Evolutionary conservation across 2,329 filamentous ascomycete genomes (phyloP).

Genomic region (Trichoderma koningiopsis): DNA sequence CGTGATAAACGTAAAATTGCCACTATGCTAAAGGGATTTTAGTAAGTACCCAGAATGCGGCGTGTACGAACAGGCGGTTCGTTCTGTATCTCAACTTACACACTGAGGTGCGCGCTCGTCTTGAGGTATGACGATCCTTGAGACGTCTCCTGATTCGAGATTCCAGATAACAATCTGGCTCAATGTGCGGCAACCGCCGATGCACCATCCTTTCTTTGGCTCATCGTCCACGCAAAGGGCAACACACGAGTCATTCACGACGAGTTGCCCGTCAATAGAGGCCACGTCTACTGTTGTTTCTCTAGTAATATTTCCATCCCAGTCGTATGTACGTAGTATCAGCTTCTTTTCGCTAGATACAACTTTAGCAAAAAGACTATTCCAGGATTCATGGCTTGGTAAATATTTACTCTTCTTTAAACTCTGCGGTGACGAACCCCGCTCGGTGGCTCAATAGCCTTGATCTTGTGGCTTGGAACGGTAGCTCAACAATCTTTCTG

Average conservation of each 20-base stretch:
- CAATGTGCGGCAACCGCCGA: background rate
- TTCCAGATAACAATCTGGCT: conserved; percentile 3
- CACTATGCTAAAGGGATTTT: conserved; percentile 1
- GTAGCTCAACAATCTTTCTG: background rate
- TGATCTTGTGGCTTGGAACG: background rate
- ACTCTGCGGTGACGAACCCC: conserved; percentile 12
- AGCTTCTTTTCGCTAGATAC: background rate
- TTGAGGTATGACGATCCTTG: conserved; percentile 8
- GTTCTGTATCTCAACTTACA: background rate
- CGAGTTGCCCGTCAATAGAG: background rate
- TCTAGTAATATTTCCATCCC: background rate
- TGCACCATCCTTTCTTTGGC: background rate
- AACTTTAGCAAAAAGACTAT: background rate
- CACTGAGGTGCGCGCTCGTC: conserved; percentile 15
- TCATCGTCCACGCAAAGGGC: background rate
- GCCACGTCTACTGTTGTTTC: background rate
- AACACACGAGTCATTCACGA: background rate
- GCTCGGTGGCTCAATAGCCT: conserved; percentile 11
- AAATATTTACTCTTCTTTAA: background rate
- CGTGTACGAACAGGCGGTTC: no score
- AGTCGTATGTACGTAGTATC: background rate
- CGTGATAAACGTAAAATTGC: conserved; percentile 1
- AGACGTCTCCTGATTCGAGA: background rate
- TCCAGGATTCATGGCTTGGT: background rate
- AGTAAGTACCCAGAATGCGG: background rate